Evolutionary conservation across 352 stramenopile genomes (phyloP).

Genomic region (Pythium utonaiense): DNA sequence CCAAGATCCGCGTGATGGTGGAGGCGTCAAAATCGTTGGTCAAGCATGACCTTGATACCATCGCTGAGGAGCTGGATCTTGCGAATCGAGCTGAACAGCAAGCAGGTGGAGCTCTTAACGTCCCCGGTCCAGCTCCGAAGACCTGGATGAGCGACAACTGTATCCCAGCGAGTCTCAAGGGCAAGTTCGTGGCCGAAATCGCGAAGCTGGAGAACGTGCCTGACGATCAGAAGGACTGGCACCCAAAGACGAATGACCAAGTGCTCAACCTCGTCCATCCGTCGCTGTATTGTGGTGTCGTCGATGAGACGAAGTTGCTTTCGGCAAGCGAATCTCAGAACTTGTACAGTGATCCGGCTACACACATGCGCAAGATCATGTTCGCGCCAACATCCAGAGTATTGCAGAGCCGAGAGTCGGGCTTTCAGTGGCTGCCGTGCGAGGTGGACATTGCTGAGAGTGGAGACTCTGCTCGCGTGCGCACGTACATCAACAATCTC

Average conservation of each 20-base stretch:
- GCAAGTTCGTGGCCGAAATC: slow-evolving; percentile 29
- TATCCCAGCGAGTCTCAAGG: slow-evolving; percentile 25
- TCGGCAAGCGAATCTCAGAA: slow-evolving; percentile 5
- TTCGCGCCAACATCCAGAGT: no score
- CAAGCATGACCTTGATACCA: neutral
- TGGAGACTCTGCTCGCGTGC: slow-evolving; percentile 14
- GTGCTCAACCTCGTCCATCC: slow-evolving; percentile 58
- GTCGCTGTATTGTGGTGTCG: slow-evolving; percentile 58
- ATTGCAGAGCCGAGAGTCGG: no score
- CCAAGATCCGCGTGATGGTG: neutral
- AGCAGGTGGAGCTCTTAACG: no score
- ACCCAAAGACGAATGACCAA: slow-evolving; percentile 38
- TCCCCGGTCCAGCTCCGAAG: slow-evolving; percentile 24
- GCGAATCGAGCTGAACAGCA: no score
- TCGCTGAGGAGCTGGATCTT: neutral
- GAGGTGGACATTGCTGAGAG: slow-evolving; percentile 19
- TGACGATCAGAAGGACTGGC: slow-evolving; percentile 46
- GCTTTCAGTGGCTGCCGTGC: slow-evolving; percentile 37
- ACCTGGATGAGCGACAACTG: slow-evolving; percentile 35
- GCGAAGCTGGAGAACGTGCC: slow-evolving; percentile 31
- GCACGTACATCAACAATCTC: slow-evolving; percentile 40
- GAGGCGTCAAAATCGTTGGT: neutral
- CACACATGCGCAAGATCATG: slow-evolving; percentile 37
- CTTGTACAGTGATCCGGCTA: neutral
- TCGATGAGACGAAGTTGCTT: slow-evolving; percentile 26